Conservation (phyloP, 768 basidiomycete genomes). For the Xerocomellus chrysenteron region DNA sequence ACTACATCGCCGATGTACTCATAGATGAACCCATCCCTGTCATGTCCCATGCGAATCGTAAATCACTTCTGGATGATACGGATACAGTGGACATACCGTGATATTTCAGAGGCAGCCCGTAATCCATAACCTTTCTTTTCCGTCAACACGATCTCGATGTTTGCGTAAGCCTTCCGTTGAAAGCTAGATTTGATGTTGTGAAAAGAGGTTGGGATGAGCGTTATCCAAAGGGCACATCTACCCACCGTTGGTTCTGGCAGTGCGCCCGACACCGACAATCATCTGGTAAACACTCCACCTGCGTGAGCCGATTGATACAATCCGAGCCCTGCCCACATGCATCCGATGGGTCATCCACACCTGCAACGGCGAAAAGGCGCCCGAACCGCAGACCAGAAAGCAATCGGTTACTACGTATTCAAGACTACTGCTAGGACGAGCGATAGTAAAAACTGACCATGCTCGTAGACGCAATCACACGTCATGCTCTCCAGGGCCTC, state of each 20-base stretch:
- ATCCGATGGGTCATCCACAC: conserved; percentile 52
- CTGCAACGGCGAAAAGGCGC: conserved; percentile 41
- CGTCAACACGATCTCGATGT: conserved; percentile 87
- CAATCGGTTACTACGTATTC: conserved; percentile 31
- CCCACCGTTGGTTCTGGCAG: conserved; percentile 92
- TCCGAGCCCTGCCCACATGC: conserved; percentile 89
- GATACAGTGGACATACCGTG: conserved; percentile 49
- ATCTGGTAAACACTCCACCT: conserved; percentile 90
- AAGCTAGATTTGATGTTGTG: conserved; percentile 53
- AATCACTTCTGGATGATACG: not conserved
- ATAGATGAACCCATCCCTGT: conserved; percentile 89
- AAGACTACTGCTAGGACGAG: conserved; percentile 20
- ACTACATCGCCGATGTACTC: conserved; percentile 99
- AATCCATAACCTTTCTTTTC: conserved; percentile 96
- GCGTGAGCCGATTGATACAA: conserved; percentile 96
- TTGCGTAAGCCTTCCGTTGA: conserved; percentile 79
- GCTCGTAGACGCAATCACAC: conserved; percentile 88
- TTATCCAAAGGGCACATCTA: not conserved
- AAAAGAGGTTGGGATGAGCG: conserved; percentile 2
- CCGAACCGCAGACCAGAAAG: conserved; percentile 13
- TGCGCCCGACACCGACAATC: conserved; percentile 82
- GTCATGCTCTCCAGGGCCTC: conserved; percentile 91
- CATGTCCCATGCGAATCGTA: conserved; percentile 6
- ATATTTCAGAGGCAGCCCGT: conserved; percentile 66
- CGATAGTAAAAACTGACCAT: conserved; percentile 56